phyloP scores from a whole-genome alignment of 2,329 filamentous ascomycete species.

The Helotiales sp. region DNA sequence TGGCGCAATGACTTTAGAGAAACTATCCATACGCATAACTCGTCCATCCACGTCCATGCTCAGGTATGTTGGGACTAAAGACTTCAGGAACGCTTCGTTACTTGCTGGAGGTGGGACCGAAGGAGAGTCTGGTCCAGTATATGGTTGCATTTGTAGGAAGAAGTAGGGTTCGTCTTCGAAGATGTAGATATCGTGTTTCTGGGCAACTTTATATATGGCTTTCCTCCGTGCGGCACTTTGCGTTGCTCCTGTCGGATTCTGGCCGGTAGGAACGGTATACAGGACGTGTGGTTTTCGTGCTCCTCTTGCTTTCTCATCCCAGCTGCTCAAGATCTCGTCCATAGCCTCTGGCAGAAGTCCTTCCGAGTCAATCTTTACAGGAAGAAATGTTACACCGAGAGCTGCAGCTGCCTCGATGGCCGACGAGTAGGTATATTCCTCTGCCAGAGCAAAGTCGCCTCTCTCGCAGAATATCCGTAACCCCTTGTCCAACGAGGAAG shows the following conservation, averaged over 20 bases:
- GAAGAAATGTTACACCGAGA: conserved; percentile 59
- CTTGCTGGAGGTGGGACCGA: conserved; percentile 54
- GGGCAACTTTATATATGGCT: conserved; percentile 64
- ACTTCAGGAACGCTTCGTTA: conserved; percentile 63
- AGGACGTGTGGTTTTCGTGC: conserved; percentile 66
- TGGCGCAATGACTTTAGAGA: conserved; percentile 87
- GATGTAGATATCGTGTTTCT: conserved; percentile 71
- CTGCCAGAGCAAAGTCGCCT: conserved; percentile 77
- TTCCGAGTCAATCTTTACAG: conserved; percentile 65
- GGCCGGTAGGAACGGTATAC: conserved; percentile 72
- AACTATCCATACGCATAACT: conserved; percentile 87
- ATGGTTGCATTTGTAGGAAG: conserved; percentile 67
- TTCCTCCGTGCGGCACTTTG: conserved; percentile 58
- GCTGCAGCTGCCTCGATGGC: conserved; percentile 66
- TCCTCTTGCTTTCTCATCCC: conserved; percentile 58
- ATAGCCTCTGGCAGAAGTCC: conserved; percentile 63
- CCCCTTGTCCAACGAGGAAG: conserved; percentile 79
- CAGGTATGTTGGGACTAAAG: conserved; percentile 73
- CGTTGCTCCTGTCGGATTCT: conserved; percentile 76
- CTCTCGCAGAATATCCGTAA: conserved; percentile 78
- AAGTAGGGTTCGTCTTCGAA: conserved; percentile 77
- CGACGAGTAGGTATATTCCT: conserved; percentile 86
- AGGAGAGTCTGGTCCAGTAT: conserved; percentile 46
- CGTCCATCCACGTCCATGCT: conserved; percentile 84
- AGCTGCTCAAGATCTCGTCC: conserved; percentile 62